Evolutionary conservation across 371 early-diverging fungal species (phyloP), one percentile per base, ranked within the genome.

Genomic region (Synchytrium microbalum): DNA sequence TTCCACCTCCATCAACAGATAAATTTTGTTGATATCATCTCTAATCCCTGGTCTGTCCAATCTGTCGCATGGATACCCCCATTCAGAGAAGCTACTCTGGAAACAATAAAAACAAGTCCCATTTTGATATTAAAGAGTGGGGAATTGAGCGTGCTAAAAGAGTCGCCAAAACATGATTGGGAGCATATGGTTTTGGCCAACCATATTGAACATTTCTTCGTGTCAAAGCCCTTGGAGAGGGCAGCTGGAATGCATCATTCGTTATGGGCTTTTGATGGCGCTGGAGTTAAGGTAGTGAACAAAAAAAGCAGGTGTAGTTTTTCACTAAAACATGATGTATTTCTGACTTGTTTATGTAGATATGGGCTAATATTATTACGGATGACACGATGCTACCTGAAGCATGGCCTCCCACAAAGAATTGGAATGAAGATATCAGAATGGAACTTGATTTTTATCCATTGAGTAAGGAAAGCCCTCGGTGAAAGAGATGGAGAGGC

Each of bases 371-470:
- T 56, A 24, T 56, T 13, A 24, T 26, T 24, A 26, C 26, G 56
- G 24, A 56, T 56, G 56, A 24, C 5, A 24, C 24, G 24, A 26
- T 24, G 8, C 56, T 24, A 29, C 56, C 46, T 19, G 10, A 5
- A 38, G 5, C 46, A 38, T 38, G 46, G 46, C 46, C 46, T 5
- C 10, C 46, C 19, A 19, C 46, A 5, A 19, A 5, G 46, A 38
- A 38, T 5, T 38, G 46, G 46, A 5, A 38, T 10, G 46, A 38
- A 19, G 46, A 38, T 38, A 10, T 38, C 46, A 38, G 19, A 38
- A 83, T 89, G 33, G 78, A 83, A 0, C 68, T 87, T n/a, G 92
- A 91, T 51, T 92, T 88, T 69, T 89, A 88, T 69, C 91, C 91
- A 3, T 77, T 89, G 58, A 83, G 90, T 90, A 77, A 72, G 75